Evolutionary conservation across 2,329 filamentous ascomycete genomes (phyloP).

Genomic region (Fonsecaea multimorphosa): DNA sequence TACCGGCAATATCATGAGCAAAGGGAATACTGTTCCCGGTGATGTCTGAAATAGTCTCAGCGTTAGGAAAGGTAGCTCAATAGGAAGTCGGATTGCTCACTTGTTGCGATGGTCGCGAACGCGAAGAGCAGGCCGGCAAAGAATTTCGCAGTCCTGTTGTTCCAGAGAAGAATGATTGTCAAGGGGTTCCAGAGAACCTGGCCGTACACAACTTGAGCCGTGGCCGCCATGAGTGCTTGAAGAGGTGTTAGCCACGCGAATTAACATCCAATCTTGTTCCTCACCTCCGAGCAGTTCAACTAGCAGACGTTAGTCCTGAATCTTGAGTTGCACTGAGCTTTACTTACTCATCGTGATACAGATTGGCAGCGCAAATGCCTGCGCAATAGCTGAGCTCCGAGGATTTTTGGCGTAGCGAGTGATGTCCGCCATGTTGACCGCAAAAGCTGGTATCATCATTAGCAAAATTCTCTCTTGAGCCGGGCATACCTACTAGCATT

Average conservation of each 20-base stretch:
- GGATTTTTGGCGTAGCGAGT: slow-evolving; percentile 44
- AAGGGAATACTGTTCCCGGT: slow-evolving; percentile 35
- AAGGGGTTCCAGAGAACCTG: slow-evolving; percentile 44
- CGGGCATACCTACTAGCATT: slow-evolving; percentile 17
- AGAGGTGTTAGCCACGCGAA: slow-evolving; percentile 32
- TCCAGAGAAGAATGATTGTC: slow-evolving; percentile 41
- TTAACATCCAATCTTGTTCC: not conserved
- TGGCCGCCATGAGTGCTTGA: slow-evolving; percentile 42
- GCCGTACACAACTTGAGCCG: slow-evolving; percentile 44
- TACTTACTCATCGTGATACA: slow-evolving; percentile 48
- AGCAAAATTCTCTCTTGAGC: not conserved
- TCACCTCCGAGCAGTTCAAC: not conserved
- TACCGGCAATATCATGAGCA: slow-evolving; percentile 35
- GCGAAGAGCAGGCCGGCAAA: slow-evolving; percentile 41
- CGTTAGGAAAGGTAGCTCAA: not conserved
- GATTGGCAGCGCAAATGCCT: slow-evolving; percentile 46
- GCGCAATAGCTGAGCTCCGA: slow-evolving; percentile 47
- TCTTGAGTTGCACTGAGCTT: not conserved
- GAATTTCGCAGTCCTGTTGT: slow-evolving; percentile 41
- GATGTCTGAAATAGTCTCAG: slow-evolving; percentile 19
- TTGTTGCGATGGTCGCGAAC: slow-evolving; percentile 38
- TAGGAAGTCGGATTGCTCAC: not conserved
- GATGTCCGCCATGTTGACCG: slow-evolving; percentile 47
- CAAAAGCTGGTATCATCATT: slow-evolving; percentile 44
- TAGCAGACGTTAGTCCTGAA: not conserved